phyloP scores from a whole-genome alignment of 2,329 filamentous ascomycete species.

The Herpotrichia juniperi region DNA sequence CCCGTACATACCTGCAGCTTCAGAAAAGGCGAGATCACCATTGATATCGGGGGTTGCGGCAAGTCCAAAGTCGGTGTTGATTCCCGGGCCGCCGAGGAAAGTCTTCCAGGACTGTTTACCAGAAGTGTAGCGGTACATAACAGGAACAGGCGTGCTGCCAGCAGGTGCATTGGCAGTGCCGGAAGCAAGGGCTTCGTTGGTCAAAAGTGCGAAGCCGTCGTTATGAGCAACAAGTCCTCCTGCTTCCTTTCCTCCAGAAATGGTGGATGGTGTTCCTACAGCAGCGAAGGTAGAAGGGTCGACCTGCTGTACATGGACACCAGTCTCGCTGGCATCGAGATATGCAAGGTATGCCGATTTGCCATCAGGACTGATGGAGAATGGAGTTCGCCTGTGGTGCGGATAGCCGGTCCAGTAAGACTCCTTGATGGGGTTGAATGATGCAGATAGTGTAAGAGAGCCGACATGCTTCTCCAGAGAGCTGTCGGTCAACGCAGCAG shows the following conservation, averaged over 20 bases:
- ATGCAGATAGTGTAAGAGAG: conserved; percentile 54
- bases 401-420: conserved; percentile 67
- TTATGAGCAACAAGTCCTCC: conserved; percentile 67
- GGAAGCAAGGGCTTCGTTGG: conserved; percentile 61
- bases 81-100: conserved; percentile 62
- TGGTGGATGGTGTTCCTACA: conserved; percentile 58
- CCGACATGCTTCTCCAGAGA: conserved; percentile 50
- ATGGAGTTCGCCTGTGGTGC: conserved; percentile 67
- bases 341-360: conserved; percentile 66
- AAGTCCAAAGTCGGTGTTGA: conserved; percentile 55
- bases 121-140: conserved; percentile 64
- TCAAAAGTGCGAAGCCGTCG: conserved; percentile 68
- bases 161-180: conserved; percentile 57
- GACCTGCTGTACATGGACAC: conserved; percentile 64
- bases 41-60: conserved; percentile 64
- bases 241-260: conserved; percentile 62
- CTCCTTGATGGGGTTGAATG: conserved; percentile 63
- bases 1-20: conserved; percentile 61
- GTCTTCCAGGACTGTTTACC: conserved; percentile 65
- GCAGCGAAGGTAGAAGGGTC: conserved; percentile 61
- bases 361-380: conserved; percentile 64
- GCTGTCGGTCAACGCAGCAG: conserved; percentile 49
- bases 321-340: conserved; percentile 61
- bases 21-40: conserved; percentile 67
- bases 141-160: conserved; percentile 58